Evolutionary conservation across 2,329 filamentous ascomycete genomes (phyloP), one percentile per base, ranked within the genome.

Genomic region (Leptosphaerulina australis): DNA sequence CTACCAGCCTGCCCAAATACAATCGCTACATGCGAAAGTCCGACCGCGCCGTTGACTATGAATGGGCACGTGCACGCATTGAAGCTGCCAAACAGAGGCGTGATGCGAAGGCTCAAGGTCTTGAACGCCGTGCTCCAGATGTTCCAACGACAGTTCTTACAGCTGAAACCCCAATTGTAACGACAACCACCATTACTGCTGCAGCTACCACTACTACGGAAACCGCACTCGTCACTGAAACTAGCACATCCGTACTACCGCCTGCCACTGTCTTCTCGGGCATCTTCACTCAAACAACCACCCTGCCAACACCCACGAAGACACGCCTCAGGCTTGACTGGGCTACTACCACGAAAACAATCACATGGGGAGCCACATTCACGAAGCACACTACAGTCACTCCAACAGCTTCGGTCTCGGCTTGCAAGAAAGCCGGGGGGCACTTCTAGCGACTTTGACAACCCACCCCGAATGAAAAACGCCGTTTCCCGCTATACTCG

Each of bases 251-350:
- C 2, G 72, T 65, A 0, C 52, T 73, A 1, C 70, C 72, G 3
- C 68, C 72, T 14, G 55, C 60, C 3, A 76, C 74, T 0, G 58
- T 75, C 8, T 66, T 65, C 35, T 69, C 64, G 4, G 73, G 73
- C 8, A 50, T 66, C 12, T 65, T 61, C 12, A 72, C 67, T 1
- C 48, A 54, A 2, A 73, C 68, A 0, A 63, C 67, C 8, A 75
- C 73, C 1, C 63, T 70, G 2, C 70, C 73, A 5, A 70, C 70
- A 2, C 63, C 64, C 0, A 74, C 70, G 0, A 71, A 46, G 41
- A 51, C 48, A 11, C 70, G 50, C 73, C 71, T 3, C 56, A 59
- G 5, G 38, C 28, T 70, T 26, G 56, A 50, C 3, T 70, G 56
- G 15, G 48, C 60, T 6, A 63, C 58, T 0, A 67, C 62, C 1